Base-by-base conservation (phyloP, 805 yeast genomes). In the Zygotorulaspora florentina region DNA sequence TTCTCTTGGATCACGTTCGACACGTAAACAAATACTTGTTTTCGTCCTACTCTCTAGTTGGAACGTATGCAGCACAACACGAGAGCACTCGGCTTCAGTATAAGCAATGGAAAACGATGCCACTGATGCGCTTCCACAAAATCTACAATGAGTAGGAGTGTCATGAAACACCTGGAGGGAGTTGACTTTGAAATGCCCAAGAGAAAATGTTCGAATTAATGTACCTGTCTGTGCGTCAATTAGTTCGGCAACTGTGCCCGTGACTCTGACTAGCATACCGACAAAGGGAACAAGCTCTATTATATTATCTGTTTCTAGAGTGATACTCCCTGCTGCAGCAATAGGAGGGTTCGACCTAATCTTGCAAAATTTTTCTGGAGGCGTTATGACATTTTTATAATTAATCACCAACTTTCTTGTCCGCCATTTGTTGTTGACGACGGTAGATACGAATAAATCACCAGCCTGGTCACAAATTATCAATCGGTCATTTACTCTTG, bases 1-100 rank as follows among this genome's bases (percentile, higher is more conserved):
- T 66, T 88, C 96, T 57, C 95, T 76, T 2, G 91, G 87, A 65
- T 88, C 96, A 76, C 96, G 83, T 65, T 88, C 96, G 33, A 86
- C 95, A 65, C 96, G 78, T 45, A 88, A 66, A 64, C 96, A 88
- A 34, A 88, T 88, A 54, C 79, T 83, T 46, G 79, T 84, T 57
- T 85, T 85, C 8, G 95, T 88, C 46, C 82, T 73, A 58, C 84
- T 85, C 48, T 82, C 86, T 38, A 83, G 78, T 36, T 77, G 77
- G 57, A 80, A 83, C 0, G 93, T 83, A 57, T 87, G 96, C 68
- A 86, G 68, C 6, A 84, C 80, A 63, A 8, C 79, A 13, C 52
- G 45, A 17, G 48, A 40, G 20, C 39, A 42, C 6, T 38, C 36
- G 2, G 39, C 40, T 28, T 48, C 51, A 17, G 83, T 80, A 63